These are phyloP conservation scores for Silene latifolia DNA, from an alignment of 148 eudicot genomes.

Conservation along the genomic window DNA sequence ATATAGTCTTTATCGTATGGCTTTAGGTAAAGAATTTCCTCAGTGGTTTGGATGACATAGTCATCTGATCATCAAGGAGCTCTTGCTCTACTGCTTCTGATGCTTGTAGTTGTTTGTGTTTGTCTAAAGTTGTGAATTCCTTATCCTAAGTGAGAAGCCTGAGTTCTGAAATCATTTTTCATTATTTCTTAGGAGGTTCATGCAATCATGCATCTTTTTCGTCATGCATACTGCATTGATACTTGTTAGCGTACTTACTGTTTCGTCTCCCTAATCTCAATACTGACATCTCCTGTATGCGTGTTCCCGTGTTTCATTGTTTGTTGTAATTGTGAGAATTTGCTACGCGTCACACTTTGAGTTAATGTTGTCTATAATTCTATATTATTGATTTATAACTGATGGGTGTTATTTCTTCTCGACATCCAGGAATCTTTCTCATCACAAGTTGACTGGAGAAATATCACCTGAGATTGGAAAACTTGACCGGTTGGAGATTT, in stretches of 20 bases:
- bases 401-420: constrained; percentile 11
- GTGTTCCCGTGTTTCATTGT: constrained; percentile 1
- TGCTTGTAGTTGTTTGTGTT: background rate
- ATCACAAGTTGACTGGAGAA: constrained; percentile 83
- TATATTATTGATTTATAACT: constrained; percentile 2
- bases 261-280: no score
- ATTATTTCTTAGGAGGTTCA: background rate
- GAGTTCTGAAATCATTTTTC: background rate
- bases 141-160: background rate
- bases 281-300: background rate
- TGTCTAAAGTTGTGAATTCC: background rate
- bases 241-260: background rate
- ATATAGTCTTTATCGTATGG: background rate
- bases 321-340: background rate
- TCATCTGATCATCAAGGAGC: background rate
- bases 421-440: constrained; percentile 70
- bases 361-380: background rate
- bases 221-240: background rate
- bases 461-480: constrained; percentile 87
- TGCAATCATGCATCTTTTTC: background rate
- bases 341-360: background rate
- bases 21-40: background rate
- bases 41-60: background rate
- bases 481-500: constrained; percentile 74
- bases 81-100: background rate